Percentiles rank a stretch among this genome's conserved stretches.
These are phyloP conservation scores for Phytopythium litorale DNA, from an alignment of 352 stramenopile genomes.

Conservation along the genomic window DNA sequence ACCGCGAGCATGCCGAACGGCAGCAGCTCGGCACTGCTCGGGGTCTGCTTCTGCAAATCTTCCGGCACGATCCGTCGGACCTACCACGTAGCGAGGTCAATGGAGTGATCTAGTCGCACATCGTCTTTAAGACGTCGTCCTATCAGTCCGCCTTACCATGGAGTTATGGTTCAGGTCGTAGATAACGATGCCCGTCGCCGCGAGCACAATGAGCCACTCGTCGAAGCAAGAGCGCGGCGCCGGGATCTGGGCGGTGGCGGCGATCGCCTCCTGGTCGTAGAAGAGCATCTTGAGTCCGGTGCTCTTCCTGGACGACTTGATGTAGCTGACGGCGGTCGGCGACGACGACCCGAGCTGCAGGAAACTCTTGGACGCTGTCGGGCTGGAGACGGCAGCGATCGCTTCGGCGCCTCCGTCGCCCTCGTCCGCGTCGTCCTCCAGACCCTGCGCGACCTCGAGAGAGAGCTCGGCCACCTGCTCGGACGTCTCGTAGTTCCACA, in stretches of 20 bases:
- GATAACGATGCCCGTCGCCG: constrained; percentile 54
- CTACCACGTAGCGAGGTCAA: constrained; percentile 10
- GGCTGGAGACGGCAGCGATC: constrained; percentile 7
- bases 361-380: constrained; percentile 26
- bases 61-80: constrained; percentile 38
- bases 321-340: constrained; percentile 40
- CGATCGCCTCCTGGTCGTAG: constrained; percentile 70
- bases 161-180: constrained; percentile 69
- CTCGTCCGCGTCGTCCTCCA: constrained; percentile 23
- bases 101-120: background rate
- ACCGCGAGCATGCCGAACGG: constrained; percentile 64
- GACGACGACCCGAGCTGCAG: constrained; percentile 36
- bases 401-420: constrained; percentile 5
- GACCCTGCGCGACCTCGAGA: constrained; percentile 44
- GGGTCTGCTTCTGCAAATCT: constrained; percentile 56
- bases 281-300: constrained; percentile 61
- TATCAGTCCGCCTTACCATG: background rate
- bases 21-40: constrained; percentile 56
- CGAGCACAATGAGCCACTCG: constrained; percentile 65
- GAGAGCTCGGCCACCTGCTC: constrained; percentile 66
- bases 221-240: constrained; percentile 57
- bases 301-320: constrained; percentile 39
- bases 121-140: background rate
- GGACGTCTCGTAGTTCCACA: constrained; percentile 73
- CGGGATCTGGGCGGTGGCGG: constrained; percentile 32